These are phyloP conservation scores for Cryphonectria carpinicola DNA, from an alignment of 2,329 filamentous ascomycete species.

Conservation along the genomic window DNA sequence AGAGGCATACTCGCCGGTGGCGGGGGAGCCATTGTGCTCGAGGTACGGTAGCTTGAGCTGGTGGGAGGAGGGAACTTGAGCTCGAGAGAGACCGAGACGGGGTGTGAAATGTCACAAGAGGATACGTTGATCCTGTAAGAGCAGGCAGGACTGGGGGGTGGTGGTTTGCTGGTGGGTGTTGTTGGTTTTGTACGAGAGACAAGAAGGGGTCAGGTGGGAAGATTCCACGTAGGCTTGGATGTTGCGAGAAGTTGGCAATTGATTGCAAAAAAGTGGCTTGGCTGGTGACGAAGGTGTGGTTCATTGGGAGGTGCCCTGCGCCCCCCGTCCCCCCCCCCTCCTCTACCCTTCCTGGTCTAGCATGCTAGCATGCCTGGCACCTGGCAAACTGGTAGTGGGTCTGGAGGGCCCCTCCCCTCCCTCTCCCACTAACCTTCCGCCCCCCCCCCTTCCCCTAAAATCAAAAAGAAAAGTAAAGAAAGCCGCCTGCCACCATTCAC, in stretches of 20 bases:
- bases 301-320: neutral
- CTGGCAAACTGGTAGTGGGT: neutral
- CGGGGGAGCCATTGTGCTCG: constrained; percentile 69
- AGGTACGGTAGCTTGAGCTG: neutral
- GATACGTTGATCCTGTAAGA: neutral
- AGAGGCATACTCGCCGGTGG: constrained; percentile 71
- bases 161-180: neutral
- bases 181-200: constrained; percentile 4
- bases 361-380: neutral
- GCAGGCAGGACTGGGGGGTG: neutral
- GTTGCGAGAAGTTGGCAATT: constrained; percentile 23
- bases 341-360: neutral
- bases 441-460: no score
- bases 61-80: neutral
- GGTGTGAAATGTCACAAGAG: neutral
- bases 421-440: no score
- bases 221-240: neutral
- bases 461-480: neutral
- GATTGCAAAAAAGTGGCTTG: constrained; percentile 27
- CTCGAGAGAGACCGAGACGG: neutral
- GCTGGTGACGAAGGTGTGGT: constrained; percentile 26
- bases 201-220: constrained; percentile 6
- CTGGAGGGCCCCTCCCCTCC: neutral
- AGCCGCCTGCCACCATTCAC: neutral
- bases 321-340: no score